Conservation (phyloP, 305 asterid species). For the Salvia sclarea region DNA sequence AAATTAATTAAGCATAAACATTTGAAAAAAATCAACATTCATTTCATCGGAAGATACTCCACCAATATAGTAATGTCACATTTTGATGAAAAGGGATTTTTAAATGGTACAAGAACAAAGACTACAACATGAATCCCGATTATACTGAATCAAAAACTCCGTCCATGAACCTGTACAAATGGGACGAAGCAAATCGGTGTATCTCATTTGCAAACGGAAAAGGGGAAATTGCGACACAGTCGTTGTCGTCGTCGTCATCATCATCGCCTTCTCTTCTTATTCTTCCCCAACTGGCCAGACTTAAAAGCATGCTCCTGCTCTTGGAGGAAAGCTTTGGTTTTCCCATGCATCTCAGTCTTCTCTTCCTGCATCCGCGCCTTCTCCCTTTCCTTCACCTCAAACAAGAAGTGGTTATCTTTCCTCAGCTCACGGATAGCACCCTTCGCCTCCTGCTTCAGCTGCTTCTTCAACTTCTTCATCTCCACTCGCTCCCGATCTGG, state of each 20-base stretch:
- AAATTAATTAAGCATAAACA: no score
- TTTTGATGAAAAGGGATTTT: no score
- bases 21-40: no score
- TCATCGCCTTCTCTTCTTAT: conserved; percentile 74
- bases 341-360: conserved; percentile 68
- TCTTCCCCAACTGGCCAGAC: conserved; percentile 88
- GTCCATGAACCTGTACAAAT: conserved; percentile 18
- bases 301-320: conserved; percentile 93
- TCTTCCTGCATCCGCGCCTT: conserved; percentile 60
- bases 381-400: conserved; percentile 62
- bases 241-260: no score
- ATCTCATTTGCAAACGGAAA: background rate
- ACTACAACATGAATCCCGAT: background rate
- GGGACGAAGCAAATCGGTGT: conserved; percentile 3
- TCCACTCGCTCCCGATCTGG: conserved; percentile 92
- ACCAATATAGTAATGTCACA: no score
- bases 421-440: conserved; percentile 83
- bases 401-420: conserved; percentile 77
- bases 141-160: conserved; percentile 22
- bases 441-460: conserved; percentile 58
- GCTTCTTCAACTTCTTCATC: conserved; percentile 66
- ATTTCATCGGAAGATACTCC: no score
- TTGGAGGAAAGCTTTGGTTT: conserved; percentile 77
- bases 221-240: background rate
- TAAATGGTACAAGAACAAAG: no score